Base-by-base conservation (phyloP, 768 basidiomycete species). In the Mycena galericulata region DNA sequence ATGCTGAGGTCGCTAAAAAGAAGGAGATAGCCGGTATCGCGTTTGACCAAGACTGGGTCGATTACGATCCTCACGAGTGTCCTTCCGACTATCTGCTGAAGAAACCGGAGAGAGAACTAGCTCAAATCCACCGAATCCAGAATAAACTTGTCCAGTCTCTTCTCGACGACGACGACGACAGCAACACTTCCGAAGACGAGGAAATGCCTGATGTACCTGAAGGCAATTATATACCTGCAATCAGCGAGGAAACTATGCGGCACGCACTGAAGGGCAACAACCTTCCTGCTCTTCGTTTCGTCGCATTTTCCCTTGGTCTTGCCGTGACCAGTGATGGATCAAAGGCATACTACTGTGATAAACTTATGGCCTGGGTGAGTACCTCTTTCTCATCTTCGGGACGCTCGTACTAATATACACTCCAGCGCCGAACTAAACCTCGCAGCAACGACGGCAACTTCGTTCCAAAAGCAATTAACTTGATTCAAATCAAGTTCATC, bases 401-500 rank as follows among this genome's bases (percentile, higher is more conserved):
- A 22, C 22, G n/a, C 30, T 24, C 30, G 22, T 29, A 10, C 36
- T 43, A 11, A 43, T 38, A 36, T 17, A 36, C 20, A 27, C 20
- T 54, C 43, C 41, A 58, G 68, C 46, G 68, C 45, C 40, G 27
- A 26, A 65, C 51, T 18, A 59, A 57, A 53, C 69, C 73, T 40
- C 30, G 60, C 59, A 27, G 6, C 38, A 24, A 38, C 30, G 22
- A 26, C 14, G 34, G 22, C 63, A 41, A 40, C 40, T 67, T 60
- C 57, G 41, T 60, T 24, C 53, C 51, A 32, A 67, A 65, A 65
- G 38, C 62, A 38, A 41, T 66, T 27, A 68, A 64, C 27, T n/a
- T 61, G 27, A 20, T 24, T 3, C 62, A 62, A 47, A 36, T 73
- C 15, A 45, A 71, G 24, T 59, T 72, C 47, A 72, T 79, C 49